Percentiles rank a stretch among this genome's conserved stretches.
These are phyloP conservation scores for Ophiostoma sp. DNA, from an alignment of 2,329 filamentous ascomycete species.

Conservation along the genomic window DNA sequence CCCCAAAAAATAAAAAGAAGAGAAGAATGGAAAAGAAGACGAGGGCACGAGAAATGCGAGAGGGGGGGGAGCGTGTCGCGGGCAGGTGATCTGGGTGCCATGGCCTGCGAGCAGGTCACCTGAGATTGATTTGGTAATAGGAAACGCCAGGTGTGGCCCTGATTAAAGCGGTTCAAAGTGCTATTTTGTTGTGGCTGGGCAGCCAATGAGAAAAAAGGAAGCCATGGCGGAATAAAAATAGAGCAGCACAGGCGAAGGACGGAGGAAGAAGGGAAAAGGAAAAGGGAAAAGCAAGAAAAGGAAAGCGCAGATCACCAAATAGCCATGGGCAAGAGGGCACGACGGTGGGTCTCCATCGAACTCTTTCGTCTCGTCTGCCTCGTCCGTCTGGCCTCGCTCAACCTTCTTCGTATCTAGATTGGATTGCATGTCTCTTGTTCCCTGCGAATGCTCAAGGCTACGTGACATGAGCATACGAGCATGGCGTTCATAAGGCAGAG, in stretches of 20 bases:
- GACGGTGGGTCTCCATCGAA: not conserved
- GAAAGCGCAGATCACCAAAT: not conserved
- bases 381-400: not conserved
- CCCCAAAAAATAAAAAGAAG: not conserved
- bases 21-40: not conserved
- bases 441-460: too few relatives aligned
- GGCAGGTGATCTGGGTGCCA: conserved; percentile 23
- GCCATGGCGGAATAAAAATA: not conserved
- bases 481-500: too few relatives aligned
- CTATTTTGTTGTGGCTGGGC: conserved; percentile 19
- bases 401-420: too few relatives aligned
- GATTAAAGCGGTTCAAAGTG: conserved; percentile 8
- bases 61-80: conserved; percentile 24
- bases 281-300: not conserved
- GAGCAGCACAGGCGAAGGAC: not conserved
- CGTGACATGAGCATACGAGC: too few relatives aligned
- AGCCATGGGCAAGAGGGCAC: not conserved
- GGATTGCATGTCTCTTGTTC: too few relatives aligned
- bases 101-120: conserved; percentile 5
- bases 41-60: conserved; percentile 23
- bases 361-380: conserved; percentile 4
- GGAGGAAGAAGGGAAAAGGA: not conserved
- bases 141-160: not conserved
- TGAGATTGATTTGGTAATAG: conserved; percentile 5
- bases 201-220: conserved; percentile 41